Percentiles rank a stretch among this genome's conserved stretches.
Conservation (phyloP, 2,329 filamentous ascomycete species). For the Coleophoma eucalyptorum region DNA sequence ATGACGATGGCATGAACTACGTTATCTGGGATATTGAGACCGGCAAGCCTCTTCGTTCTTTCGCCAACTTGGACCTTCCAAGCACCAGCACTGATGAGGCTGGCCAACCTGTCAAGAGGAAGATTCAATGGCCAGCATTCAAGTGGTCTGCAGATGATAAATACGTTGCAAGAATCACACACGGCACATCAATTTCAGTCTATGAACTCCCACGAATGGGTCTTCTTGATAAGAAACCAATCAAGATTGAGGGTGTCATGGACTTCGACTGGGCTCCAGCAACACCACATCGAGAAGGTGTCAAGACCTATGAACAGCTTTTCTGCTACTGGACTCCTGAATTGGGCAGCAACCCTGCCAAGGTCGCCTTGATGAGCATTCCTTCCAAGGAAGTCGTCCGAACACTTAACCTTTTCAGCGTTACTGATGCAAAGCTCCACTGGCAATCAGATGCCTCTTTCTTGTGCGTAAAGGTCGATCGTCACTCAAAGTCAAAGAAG, state of each 20-base stretch:
- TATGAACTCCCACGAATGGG: constrained; percentile 90
- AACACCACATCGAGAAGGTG: constrained; percentile 72
- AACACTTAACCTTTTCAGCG: constrained; percentile 95
- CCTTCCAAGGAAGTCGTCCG: constrained; percentile 92
- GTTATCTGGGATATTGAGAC: constrained; percentile 97
- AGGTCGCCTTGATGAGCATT: constrained; percentile 94
- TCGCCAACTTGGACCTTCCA: constrained; percentile 81
- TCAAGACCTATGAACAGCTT: constrained; percentile 92
- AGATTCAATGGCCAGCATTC: constrained; percentile 97
- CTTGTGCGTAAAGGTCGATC: constrained; percentile 96
- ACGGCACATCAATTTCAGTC: constrained; percentile 83
- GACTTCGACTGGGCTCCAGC: constrained; percentile 98
- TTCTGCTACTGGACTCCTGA: constrained; percentile 99
- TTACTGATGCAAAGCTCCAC: constrained; percentile 95
- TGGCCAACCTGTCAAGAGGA: constrained; percentile 72
- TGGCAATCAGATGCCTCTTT: constrained; percentile 96
- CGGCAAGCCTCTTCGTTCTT: constrained; percentile 84
- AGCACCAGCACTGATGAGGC: constrained; percentile 56
- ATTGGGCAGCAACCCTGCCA: constrained; percentile 95
- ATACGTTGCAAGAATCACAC: constrained; percentile 89
- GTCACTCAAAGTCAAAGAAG: constrained; percentile 99
- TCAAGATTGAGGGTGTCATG: constrained; percentile 95
- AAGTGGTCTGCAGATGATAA: constrained; percentile 99
- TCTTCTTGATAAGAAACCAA: constrained; percentile 81
- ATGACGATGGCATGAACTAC: constrained; percentile 99